A percentile compares a stretch with the other conserved stretches of the same genome.
These are phyloP conservation scores for Spatholobus suberectus DNA, from an alignment of 306 rosid species.

Conservation along the genomic window DNA sequence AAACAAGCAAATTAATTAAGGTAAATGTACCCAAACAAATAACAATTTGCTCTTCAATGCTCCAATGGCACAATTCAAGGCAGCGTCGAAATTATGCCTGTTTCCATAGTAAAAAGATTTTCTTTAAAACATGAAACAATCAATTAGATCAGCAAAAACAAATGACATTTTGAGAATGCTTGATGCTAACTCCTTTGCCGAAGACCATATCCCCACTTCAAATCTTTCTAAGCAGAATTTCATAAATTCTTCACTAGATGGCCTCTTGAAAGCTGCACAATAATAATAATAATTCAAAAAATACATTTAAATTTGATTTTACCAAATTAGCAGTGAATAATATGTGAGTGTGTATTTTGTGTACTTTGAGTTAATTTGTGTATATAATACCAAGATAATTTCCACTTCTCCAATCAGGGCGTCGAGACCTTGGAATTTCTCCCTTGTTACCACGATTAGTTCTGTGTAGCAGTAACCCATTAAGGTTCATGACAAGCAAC, in stretches of 20 bases:
- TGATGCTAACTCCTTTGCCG: conserved; percentile 26
- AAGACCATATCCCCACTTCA: conserved; percentile 53
- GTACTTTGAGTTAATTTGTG: background rate
- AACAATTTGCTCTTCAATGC: background rate
- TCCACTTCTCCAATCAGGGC: background rate
- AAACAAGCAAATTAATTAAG: background rate
- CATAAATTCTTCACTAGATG: conserved; percentile 39
- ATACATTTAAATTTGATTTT: background rate
- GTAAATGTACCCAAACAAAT: conserved; percentile 42
- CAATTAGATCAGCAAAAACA: background rate
- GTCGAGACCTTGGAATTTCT: background rate
- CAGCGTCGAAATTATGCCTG: conserved; percentile 36
- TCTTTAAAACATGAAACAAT: background rate
- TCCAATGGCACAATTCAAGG: conserved; percentile 20
- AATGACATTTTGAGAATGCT: background rate
- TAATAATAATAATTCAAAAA: background rate
- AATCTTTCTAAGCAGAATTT: conserved; percentile 48
- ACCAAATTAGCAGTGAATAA: background rate
- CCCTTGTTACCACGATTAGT: background rate
- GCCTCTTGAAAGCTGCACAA: conserved; percentile 37
- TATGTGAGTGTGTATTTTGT: background rate
- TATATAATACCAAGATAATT: background rate
- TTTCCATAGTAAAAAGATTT: background rate
- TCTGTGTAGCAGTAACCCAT: background rate
- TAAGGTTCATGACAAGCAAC: conserved; percentile 34